These are phyloP conservation scores for Beverwykella pulmonaria DNA, from an alignment of 495 filamentous ascomycete species.

Conservation along the genomic window DNA sequence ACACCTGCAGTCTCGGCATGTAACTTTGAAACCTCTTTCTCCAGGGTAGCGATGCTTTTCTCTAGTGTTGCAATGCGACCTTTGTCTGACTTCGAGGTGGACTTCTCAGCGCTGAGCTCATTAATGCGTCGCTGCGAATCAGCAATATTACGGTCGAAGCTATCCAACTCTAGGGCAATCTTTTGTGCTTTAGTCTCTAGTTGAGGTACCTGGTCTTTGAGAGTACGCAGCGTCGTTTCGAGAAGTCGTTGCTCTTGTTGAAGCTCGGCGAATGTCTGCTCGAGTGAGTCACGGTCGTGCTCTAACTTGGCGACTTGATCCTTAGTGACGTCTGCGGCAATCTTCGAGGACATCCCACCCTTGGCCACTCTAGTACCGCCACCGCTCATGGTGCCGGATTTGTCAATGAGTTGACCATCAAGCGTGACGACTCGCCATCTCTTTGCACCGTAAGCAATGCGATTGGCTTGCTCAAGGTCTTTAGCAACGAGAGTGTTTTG, in stretches of 20 bases:
- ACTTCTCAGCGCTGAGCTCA: slow-evolving; percentile 78
- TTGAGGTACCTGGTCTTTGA: slow-evolving; percentile 80
- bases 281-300: slow-evolving; percentile 78
- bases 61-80: slow-evolving; percentile 66
- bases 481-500: slow-evolving; percentile 93
- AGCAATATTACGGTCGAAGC: slow-evolving; percentile 76
- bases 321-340: slow-evolving; percentile 77
- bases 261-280: slow-evolving; percentile 76
- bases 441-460: slow-evolving; percentile 89
- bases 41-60: slow-evolving; percentile 72
- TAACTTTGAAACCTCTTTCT: slow-evolving; percentile 78
- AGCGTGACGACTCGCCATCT: slow-evolving; percentile 96
- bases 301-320: slow-evolving; percentile 89
- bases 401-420: slow-evolving; percentile 93
- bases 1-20: slow-evolving; percentile 79
- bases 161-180: slow-evolving; percentile 84
- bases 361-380: slow-evolving; percentile 86
- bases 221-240: slow-evolving; percentile 68
- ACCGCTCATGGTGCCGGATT: slow-evolving; percentile 97
- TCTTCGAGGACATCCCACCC: slow-evolving; percentile 94
- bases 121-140: slow-evolving; percentile 82
- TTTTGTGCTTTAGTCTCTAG: slow-evolving; percentile 92
- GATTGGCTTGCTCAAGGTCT: slow-evolving; percentile 89
- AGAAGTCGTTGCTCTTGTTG: slow-evolving; percentile 78
- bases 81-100: slow-evolving; percentile 77